These are phyloP conservation scores for Aspergillus chevalieri DNA, from an alignment of 2,329 filamentous ascomycete genomes.

Conservation along the genomic window DNA sequence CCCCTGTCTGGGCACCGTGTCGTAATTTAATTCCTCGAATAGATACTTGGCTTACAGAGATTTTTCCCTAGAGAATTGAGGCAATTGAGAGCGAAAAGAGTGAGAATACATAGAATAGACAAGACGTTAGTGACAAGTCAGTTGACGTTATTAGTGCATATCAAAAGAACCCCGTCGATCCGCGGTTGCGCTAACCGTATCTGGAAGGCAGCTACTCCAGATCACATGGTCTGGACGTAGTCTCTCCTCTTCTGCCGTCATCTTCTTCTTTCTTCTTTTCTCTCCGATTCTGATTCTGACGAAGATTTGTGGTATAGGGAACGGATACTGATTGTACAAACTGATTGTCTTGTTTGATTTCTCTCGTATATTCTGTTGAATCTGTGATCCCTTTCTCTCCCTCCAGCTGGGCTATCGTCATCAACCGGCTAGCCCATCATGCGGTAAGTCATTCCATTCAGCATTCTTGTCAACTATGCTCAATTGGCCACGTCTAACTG, in stretches of 20 bases:
- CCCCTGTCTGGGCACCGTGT: no score
- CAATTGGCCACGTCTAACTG: constrained; percentile 10
- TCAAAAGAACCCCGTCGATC: background rate
- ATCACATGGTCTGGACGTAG: background rate
- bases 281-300: background rate
- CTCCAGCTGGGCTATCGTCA: background rate
- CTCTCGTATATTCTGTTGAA: background rate
- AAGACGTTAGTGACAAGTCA: no score
- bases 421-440: constrained; percentile 9
- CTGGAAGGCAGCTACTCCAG: background rate
- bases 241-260: background rate
- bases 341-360: background rate
- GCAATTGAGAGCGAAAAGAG: no score
- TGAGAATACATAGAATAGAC: no score
- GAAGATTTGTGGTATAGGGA: background rate
- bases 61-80: no score
- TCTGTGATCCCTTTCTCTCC: background rate
- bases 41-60: no score
- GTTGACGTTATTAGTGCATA: no score
- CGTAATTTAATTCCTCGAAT: no score
- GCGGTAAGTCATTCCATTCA: constrained; percentile 12
- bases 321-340: background rate
- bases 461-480: background rate
- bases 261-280: background rate
- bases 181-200: background rate